A percentile compares a stretch with the other conserved stretches of the same genome.
Evolutionary conservation across 441 rosid species (phyloP).

Genomic region (Bruguiera hainesii): DNA sequence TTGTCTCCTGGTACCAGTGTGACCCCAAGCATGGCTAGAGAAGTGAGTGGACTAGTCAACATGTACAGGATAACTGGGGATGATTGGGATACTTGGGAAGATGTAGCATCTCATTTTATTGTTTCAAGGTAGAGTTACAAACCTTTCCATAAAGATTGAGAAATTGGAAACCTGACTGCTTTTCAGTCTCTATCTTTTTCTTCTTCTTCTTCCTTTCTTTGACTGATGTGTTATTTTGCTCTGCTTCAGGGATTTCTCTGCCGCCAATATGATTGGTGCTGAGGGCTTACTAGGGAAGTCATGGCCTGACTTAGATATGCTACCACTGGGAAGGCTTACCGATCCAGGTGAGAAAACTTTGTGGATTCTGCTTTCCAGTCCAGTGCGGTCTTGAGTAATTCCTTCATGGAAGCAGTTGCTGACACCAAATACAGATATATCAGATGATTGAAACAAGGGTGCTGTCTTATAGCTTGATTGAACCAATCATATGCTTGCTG

Average conservation of each 20-base stretch:
- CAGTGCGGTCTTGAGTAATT: conserved; percentile 5
- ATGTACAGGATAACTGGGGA: conserved; percentile 91
- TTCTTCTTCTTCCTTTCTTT: conserved; percentile 11
- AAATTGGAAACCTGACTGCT: conserved; percentile 7
- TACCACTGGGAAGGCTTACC: conserved; percentile 89
- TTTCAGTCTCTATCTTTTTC: conserved; percentile 3
- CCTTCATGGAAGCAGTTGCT: not conserved
- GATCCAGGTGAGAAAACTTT: conserved; percentile 54
- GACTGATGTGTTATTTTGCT: conserved; percentile 7
- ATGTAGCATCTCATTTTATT: conserved; percentile 73
- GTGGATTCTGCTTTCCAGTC: conserved; percentile 10
- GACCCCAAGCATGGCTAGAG: conserved; percentile 79
- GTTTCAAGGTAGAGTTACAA: conserved; percentile 51
- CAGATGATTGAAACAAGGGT: not conserved
- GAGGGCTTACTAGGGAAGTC: conserved; percentile 66
- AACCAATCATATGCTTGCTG: conserved; percentile 11
- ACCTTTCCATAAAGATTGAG: conserved; percentile 10
- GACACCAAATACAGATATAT: conserved; percentile 7
- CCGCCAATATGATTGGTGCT: conserved; percentile 63
- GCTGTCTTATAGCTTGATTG: not conserved
- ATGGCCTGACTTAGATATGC: conserved; percentile 94
- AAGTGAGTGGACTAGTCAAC: conserved; percentile 58
- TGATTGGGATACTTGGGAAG: conserved; percentile 93
- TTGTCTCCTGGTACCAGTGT: conserved; percentile 89
- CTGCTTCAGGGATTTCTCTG: conserved; percentile 56